These are phyloP conservation scores for Obelidium mucronatum DNA, from an alignment of 192 early-diverging fungal species.

Conservation along the genomic window DNA sequence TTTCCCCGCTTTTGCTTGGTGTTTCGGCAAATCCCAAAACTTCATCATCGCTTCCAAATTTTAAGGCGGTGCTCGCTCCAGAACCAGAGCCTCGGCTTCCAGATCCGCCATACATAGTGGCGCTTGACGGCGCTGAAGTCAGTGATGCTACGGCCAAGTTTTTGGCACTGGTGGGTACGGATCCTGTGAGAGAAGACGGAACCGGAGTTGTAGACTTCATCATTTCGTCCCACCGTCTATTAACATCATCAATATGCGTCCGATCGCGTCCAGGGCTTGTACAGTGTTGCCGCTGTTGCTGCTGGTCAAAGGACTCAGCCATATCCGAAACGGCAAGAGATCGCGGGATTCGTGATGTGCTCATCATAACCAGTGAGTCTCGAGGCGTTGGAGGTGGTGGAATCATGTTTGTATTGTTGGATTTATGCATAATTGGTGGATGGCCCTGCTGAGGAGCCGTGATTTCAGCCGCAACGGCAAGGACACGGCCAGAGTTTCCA, in stretches of 20 bases:
- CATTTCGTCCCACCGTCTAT: slow-evolving; percentile 32
- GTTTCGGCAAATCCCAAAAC: neutral
- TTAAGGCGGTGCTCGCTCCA: neutral
- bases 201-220: slow-evolving; percentile 18
- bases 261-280: slow-evolving; percentile 7
- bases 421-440: neutral
- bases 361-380: neutral
- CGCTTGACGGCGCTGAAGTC: neutral
- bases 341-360: slow-evolving; percentile 17
- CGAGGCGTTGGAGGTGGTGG: neutral
- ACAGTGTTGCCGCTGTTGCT: too few species aligned
- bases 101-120: neutral
- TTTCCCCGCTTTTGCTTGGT: neutral
- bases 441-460: neutral
- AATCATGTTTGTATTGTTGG: neutral
- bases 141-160: too few species aligned
- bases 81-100: neutral
- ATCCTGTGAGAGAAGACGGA: neutral
- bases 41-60: neutral
- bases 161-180: neutral
- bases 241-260: slow-evolving; percentile 17
- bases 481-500: slow-evolving; percentile 11
- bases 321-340: slow-evolving; percentile 21
- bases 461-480: slow-evolving; percentile 26
- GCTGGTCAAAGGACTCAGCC: neutral